phyloP scores from a whole-genome alignment of 2,329 filamentous ascomycete genomes.

The Bipolaris cookei region DNA sequence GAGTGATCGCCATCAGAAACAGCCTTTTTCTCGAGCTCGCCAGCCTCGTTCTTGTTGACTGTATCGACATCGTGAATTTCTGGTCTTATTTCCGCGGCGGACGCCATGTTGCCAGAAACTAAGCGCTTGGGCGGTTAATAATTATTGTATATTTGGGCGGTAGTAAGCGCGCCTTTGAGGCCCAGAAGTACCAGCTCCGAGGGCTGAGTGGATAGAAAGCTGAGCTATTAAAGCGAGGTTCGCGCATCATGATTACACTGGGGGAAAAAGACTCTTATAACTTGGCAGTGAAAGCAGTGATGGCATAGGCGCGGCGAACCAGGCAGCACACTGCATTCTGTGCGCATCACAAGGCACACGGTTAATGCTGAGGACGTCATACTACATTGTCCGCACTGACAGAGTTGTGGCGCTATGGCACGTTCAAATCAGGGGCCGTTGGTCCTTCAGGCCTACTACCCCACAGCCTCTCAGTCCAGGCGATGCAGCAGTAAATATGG shows the following conservation, averaged over 20 bases:
- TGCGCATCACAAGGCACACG: slow-evolving; percentile 17
- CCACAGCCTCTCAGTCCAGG: slow-evolving; percentile 16
- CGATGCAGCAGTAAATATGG: slow-evolving; percentile 21
- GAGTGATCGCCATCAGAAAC: slow-evolving; percentile 27
- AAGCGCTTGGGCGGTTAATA: background rate
- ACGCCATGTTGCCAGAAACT: slow-evolving; percentile 20
- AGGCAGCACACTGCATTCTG: slow-evolving; percentile 4
- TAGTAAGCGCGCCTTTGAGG: background rate
- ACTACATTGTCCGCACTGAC: slow-evolving; percentile 16
- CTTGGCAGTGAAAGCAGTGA: background rate
- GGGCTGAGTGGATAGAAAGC: slow-evolving; percentile 3
- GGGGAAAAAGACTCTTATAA: slow-evolving; percentile 10
- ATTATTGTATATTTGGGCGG: background rate
- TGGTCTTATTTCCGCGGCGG: slow-evolving; percentile 22
- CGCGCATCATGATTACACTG: slow-evolving; percentile 6
- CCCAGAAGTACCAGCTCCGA: background rate
- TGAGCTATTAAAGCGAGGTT: slow-evolving; percentile 3
- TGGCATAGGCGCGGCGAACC: slow-evolving; percentile 2
- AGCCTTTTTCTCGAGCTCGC: slow-evolving; percentile 32
- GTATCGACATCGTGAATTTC: slow-evolving; percentile 27
- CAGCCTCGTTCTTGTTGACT: slow-evolving; percentile 21
- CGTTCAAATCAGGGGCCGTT: slow-evolving; percentile 13
- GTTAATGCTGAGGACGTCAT: slow-evolving; percentile 21
- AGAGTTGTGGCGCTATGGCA: slow-evolving; percentile 17
- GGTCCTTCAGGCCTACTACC: background rate